These are phyloP conservation scores for Colletotrichum graminicola DNA, from an alignment of 2,329 filamentous ascomycete genomes.

Conservation along the genomic window DNA sequence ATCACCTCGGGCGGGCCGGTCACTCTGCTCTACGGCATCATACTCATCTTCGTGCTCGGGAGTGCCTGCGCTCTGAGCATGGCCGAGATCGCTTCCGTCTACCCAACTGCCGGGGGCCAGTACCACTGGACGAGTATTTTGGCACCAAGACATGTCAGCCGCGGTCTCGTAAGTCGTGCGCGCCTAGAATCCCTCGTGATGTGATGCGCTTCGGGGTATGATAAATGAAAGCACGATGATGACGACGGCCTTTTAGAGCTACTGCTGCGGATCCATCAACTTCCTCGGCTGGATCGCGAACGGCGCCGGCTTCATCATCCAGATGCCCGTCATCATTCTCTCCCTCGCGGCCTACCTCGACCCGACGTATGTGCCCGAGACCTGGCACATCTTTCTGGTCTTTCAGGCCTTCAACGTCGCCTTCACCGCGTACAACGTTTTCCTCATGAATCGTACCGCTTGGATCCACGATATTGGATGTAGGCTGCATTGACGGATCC, in stretches of 20 bases:
- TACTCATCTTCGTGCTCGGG: slow-evolving; percentile 46
- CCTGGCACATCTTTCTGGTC: slow-evolving; percentile 31
- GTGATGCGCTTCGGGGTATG: neutral
- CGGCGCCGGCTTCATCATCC: slow-evolving; percentile 35
- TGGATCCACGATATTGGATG: slow-evolving; percentile 34
- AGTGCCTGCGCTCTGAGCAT: slow-evolving; percentile 48
- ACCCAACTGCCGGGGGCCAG: slow-evolving; percentile 55
- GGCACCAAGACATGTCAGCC: slow-evolving; percentile 42
- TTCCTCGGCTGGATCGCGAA: slow-evolving; percentile 35
- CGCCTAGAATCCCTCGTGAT: accelerated
- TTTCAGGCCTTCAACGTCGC: slow-evolving; percentile 23
- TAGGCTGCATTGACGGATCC: neutral
- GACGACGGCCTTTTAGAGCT: neutral
- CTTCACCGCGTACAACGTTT: slow-evolving; percentile 27
- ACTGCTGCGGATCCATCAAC: slow-evolving; percentile 32
- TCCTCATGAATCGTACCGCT: slow-evolving; percentile 26
- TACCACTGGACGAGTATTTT: slow-evolving; percentile 54
- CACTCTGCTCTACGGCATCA: slow-evolving; percentile 48
- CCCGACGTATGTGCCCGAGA: slow-evolving; percentile 16
- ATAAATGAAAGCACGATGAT: neutral
- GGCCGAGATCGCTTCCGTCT: slow-evolving; percentile 53
- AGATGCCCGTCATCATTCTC: slow-evolving; percentile 31
- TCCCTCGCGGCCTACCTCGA: slow-evolving; percentile 28
- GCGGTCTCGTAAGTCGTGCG: slow-evolving; percentile 10
- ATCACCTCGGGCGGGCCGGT: slow-evolving; percentile 31